Base-by-base conservation (phyloP, 768 basidiomycete genomes). In the Rhizopogon rudus region DNA sequence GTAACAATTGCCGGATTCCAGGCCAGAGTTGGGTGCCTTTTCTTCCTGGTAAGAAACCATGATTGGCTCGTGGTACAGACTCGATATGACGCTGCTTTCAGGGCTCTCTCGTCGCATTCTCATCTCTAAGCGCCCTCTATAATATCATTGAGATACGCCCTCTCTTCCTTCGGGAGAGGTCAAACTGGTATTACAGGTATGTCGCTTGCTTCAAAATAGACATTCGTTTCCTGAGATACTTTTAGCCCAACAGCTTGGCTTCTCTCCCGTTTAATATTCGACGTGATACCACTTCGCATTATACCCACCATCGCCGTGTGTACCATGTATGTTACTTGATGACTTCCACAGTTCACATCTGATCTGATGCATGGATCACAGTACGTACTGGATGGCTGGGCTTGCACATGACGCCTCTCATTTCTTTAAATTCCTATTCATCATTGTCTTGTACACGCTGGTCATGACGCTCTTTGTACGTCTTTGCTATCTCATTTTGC, bases 381-480 rank as follows among this genome's bases (percentile, higher is more conserved):
- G 87, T 51, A 87, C 86, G n/a, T 93, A 93, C 62, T 93, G 91
- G 91, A 94, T 98, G 95, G 92, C 93, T 3, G 94, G 95, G 12
- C 81, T 98, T 4, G 80, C 90, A 2, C 77, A 77, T 4, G 80
- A 88, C 42, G 84, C 93, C 2, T 81, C 85, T 0, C 78, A 88
- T 66, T 98, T 88, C 78, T 98, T 97, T 86, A 98, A 97, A 65
- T 98, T 91, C 73, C 75, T 97, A 20, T 82, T 98, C 64, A 88
- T 97, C 57, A 77, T 98, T 16, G 86, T 93, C 17, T 75, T 96
- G 20, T 97, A 86, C 67, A 86, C 87, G 0, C 76, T 97, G 17
- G 85, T 80, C 37, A 91, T 93, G 83, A 93, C 93, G 0, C 80
- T 96, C 41, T 95, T 83, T 67, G 91, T 93, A 62, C 58, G 88